Conservation (phyloP, 441 rosid genomes). For the Jatropha multifida region DNA sequence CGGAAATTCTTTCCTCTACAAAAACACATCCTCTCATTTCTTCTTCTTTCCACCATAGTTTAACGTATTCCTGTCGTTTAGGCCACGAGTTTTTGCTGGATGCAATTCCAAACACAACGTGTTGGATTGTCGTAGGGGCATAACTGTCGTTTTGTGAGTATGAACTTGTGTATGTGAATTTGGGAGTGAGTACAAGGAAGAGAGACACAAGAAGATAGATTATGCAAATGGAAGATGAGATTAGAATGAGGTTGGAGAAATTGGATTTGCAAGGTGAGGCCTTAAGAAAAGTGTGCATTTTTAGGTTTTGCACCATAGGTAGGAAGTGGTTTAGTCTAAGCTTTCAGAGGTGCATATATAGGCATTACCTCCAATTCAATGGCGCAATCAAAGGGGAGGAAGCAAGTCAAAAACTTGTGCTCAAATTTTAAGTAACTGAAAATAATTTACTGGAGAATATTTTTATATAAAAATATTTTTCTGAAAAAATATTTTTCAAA, state of each 20-base stretch:
- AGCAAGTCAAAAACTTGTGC: too few relatives aligned
- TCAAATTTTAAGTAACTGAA: too few relatives aligned
- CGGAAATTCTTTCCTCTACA: slow-evolving; percentile 40
- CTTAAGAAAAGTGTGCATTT: slow-evolving; percentile 35
- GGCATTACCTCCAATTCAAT: too few relatives aligned
- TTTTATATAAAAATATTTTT: too few relatives aligned
- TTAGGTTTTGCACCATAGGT: not conserved
- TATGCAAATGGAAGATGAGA: slow-evolving; percentile 41
- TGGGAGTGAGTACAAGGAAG: slow-evolving; percentile 39
- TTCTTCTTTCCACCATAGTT: slow-evolving; percentile 74
- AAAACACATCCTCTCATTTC: slow-evolving; percentile 89
- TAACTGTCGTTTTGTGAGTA: slow-evolving; percentile 23
- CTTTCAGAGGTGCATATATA: not conserved
- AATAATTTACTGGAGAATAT: too few relatives aligned
- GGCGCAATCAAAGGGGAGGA: too few relatives aligned
- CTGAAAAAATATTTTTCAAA: too few relatives aligned
- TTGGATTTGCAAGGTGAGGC: slow-evolving; percentile 31
- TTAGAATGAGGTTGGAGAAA: slow-evolving; percentile 31
- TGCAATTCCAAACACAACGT: slow-evolving; percentile 74
- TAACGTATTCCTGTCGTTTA: slow-evolving; percentile 52
- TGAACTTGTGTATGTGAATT: slow-evolving; percentile 21
- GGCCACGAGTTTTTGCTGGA: slow-evolving; percentile 62
- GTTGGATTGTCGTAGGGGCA: slow-evolving; percentile 41
- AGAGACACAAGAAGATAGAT: slow-evolving; percentile 46
- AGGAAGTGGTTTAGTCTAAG: not conserved